Percentiles rank a stretch among this genome's conserved stretches.
These are phyloP conservation scores for Stemphylium lycopersici DNA, from an alignment of 2,329 filamentous ascomycete species.

Conservation along the genomic window DNA sequence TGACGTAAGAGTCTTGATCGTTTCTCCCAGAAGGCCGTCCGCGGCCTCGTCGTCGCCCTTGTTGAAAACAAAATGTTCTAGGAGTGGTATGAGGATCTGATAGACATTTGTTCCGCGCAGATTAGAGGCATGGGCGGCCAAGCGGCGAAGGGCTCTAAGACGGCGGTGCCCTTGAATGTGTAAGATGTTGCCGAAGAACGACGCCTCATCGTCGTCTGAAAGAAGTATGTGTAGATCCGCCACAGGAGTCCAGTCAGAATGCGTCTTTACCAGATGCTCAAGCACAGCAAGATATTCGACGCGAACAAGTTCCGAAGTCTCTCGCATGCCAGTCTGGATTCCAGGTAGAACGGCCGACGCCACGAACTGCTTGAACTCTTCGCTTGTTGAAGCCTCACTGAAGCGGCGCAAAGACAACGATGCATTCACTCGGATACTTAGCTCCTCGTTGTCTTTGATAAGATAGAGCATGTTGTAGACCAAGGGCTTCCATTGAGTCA, in stretches of 20 bases:
- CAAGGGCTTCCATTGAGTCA: constrained; percentile 83
- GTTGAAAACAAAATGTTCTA: constrained; percentile 94
- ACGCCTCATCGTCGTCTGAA: constrained; percentile 74
- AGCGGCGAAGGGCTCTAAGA: constrained; percentile 78
- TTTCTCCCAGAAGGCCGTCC: constrained; percentile 84
- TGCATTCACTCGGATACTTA: constrained; percentile 83
- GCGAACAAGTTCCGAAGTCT: constrained; percentile 82
- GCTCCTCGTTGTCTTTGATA: constrained; percentile 84
- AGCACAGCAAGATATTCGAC: constrained; percentile 81
- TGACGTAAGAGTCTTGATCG: constrained; percentile 78
- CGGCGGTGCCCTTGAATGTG: constrained; percentile 89
- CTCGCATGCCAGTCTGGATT: constrained; percentile 75
- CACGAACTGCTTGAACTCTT: constrained; percentile 65
- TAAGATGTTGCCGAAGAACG: constrained; percentile 91
- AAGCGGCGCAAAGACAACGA: constrained; percentile 81
- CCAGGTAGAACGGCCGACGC: constrained; percentile 72
- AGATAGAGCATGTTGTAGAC: constrained; percentile 90
- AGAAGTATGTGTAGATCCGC: constrained; percentile 76
- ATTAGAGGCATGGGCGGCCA: constrained; percentile 72
- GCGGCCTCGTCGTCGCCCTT: constrained; percentile 76
- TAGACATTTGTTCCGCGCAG: constrained; percentile 79
- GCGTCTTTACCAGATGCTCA: constrained; percentile 74
- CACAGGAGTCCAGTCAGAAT: constrained; percentile 73
- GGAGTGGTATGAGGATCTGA: constrained; percentile 85
- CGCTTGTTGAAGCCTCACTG: constrained; percentile 62